Evolutionary conservation across 2,329 filamentous ascomycete genomes (phyloP).

Genomic region (Xylaria sp.): DNA sequence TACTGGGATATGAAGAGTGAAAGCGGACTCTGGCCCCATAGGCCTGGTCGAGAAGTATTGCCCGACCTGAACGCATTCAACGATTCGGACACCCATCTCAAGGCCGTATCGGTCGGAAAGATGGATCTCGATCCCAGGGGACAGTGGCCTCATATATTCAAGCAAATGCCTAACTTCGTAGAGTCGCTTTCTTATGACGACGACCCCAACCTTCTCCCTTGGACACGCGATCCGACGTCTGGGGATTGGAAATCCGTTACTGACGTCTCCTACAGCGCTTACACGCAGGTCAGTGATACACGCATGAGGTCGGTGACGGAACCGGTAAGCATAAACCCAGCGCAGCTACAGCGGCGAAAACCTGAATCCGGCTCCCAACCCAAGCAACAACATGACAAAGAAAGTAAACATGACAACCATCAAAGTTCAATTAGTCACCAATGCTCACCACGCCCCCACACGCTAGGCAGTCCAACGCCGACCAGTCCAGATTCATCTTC

Average conservation of each 20-base stretch:
- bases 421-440: not conserved
- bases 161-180: not conserved
- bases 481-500: not conserved
- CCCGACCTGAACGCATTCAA: constrained; percentile 6
- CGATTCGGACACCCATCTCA: not conserved
- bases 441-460: not conserved
- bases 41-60: constrained; percentile 25
- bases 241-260: not conserved
- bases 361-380: not conserved
- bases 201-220: not conserved
- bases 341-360: not conserved
- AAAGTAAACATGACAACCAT: not conserved
- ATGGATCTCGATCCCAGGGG: not conserved
- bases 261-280: not conserved
- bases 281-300: not conserved
- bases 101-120: not conserved
- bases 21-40: constrained; percentile 9
- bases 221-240: not conserved
- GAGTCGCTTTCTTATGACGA: not conserved
- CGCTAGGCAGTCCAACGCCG: not conserved
- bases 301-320: not conserved
- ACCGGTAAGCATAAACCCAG: no score
- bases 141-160: not conserved
- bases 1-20: constrained; percentile 31
- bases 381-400: not conserved